Conservation (phyloP, 768 basidiomycete genomes). For the Megacollybia marginata region DNA sequence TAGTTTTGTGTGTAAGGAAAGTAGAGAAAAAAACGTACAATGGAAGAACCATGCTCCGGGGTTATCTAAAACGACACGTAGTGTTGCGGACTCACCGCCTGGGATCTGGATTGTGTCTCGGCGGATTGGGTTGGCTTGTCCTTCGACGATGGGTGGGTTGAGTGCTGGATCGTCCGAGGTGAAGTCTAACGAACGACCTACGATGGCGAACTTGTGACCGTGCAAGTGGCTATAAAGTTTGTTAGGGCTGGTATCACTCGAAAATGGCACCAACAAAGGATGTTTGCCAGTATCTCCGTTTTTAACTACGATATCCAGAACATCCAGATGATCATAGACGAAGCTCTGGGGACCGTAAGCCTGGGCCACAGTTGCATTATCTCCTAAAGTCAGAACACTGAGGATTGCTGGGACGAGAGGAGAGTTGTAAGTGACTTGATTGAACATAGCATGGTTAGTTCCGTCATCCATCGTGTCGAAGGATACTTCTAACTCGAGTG, state of each 20-base stretch:
- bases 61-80: conserved; percentile 84
- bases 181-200: conserved; percentile 64
- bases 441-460: conserved; percentile 77
- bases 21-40: conserved; percentile 30
- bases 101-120: conserved; percentile 84
- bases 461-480: conserved; percentile 88
- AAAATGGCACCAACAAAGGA: conserved; percentile 62
- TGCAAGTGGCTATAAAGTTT: conserved; percentile 66
- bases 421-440: conserved; percentile 58
- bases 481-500: conserved; percentile 60
- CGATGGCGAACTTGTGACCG: conserved; percentile 82
- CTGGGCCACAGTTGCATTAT: conserved; percentile 51
- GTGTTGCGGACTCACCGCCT: conserved; percentile 54
- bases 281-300: conserved; percentile 72
- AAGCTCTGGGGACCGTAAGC: conserved; percentile 82
- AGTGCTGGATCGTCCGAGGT: conserved; percentile 64
- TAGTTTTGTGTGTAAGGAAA: background rate
- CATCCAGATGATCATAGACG: conserved; percentile 66
- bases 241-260: background rate
- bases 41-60: conserved; percentile 88
- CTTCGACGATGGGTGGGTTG: conserved; percentile 76
- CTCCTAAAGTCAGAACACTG: conserved; percentile 68
- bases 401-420: conserved; percentile 74
- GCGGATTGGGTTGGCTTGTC: conserved; percentile 82
- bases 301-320: conserved; percentile 70